These are phyloP conservation scores for Candida gigantensis DNA, from an alignment of 1,139 yeast species.

Conservation along the genomic window DNA sequence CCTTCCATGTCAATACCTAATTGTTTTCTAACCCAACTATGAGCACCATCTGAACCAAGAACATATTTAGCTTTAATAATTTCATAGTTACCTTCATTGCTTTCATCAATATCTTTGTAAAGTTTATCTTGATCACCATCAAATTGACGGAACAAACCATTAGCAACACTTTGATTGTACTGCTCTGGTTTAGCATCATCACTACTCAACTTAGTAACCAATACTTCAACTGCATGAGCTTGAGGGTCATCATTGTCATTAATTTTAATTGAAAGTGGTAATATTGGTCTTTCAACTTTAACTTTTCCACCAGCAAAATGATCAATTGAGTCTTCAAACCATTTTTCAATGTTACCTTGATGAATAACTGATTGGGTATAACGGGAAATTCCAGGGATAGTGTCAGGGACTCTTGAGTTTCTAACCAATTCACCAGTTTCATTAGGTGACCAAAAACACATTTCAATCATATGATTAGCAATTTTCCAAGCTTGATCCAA, in stretches of 20 bases:
- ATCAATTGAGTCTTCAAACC: constrained; percentile 24
- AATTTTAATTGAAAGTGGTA: constrained; percentile 23
- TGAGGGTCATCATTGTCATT: constrained; percentile 22
- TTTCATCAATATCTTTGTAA: constrained; percentile 10
- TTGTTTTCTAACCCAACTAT: constrained; percentile 32
- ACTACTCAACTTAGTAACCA: constrained; percentile 10
- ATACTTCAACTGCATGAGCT: constrained; percentile 28
- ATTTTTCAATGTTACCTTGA: constrained; percentile 32
- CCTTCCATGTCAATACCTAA: constrained; percentile 26
- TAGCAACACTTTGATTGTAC: constrained; percentile 20
- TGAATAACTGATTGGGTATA: constrained; percentile 31
- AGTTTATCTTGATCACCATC: constrained; percentile 27
- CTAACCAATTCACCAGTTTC: constrained; percentile 20
- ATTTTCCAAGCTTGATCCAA: constrained; percentile 24
- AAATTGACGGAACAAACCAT: constrained; percentile 30
- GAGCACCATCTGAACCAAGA: constrained; percentile 38
- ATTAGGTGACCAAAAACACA: constrained; percentile 26
- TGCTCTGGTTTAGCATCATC: constrained; percentile 23
- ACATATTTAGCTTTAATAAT: constrained; percentile 31
- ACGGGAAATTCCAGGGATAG: constrained; percentile 28
- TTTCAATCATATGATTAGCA: constrained; percentile 27
- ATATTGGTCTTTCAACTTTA: constrained; percentile 26
- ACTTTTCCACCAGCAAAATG: constrained; percentile 22
- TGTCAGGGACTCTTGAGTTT: constrained; percentile 26
- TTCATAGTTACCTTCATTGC: constrained; percentile 15